These are phyloP conservation scores for Sporodiniella umbellata DNA, from an alignment of 371 early-diverging fungal genomes.

Conservation along the genomic window DNA sequence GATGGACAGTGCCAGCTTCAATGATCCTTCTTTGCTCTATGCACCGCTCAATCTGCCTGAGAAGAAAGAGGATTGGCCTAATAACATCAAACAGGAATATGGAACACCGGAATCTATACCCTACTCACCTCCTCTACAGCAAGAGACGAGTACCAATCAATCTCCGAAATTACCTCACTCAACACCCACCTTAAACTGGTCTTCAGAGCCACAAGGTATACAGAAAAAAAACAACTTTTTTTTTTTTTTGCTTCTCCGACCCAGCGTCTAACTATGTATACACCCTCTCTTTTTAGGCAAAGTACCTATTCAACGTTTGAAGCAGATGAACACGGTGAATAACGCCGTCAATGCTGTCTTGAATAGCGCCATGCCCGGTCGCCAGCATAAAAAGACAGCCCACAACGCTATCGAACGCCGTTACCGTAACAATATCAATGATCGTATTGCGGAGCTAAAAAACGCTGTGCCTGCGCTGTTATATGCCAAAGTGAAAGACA, in stretches of 20 bases:
- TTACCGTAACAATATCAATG: slow-evolving; percentile 93
- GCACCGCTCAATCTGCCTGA: slow-evolving; percentile 9
- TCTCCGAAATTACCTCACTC: neutral
- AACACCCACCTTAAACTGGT: neutral
- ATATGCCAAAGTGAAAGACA: slow-evolving; percentile 53
- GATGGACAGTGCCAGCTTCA: neutral
- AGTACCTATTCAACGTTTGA: slow-evolving; percentile 40
- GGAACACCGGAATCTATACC: slow-evolving; percentile 23
- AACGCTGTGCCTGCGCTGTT: slow-evolving; percentile 82
- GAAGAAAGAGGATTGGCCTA: neutral
- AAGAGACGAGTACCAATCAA: slow-evolving; percentile 1
- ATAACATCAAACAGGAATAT: slow-evolving; percentile 18
- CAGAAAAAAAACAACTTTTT: slow-evolving; percentile 2
- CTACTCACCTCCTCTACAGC: slow-evolving; percentile 13
- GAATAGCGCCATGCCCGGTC: slow-evolving; percentile 2
- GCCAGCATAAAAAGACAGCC: slow-evolving; percentile 75
- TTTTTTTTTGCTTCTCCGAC: no score
- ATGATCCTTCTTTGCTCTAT: slow-evolving; percentile 15
- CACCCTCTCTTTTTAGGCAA: slow-evolving; percentile 19
- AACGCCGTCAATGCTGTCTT: slow-evolving; percentile 1
- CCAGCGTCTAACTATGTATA: no score
- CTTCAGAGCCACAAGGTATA: slow-evolving; percentile 12
- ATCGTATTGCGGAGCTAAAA: slow-evolving; percentile 83
- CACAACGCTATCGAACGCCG: slow-evolving; percentile 93
- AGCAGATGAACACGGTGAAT: slow-evolving; percentile 15